phyloP scores from a whole-genome alignment of 2,329 filamentous ascomycete genomes.

The Blastomyces percursus region DNA sequence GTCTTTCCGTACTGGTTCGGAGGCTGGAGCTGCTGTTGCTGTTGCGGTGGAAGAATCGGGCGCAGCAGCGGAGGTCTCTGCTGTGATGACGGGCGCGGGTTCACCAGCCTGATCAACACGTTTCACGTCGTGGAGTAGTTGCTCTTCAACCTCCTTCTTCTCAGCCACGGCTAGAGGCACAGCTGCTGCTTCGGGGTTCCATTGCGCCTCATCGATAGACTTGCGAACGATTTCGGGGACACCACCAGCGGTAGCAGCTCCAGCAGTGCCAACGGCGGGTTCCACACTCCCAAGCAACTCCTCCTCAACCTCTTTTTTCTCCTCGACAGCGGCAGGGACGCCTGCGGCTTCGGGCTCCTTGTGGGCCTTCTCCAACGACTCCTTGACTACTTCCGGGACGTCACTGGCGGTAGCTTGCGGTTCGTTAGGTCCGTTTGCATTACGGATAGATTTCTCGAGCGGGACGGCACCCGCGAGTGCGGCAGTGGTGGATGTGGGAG shows the following conservation, averaged over 20 bases:
- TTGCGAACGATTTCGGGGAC: slow-evolving; percentile 38
- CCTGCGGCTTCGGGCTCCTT: slow-evolving; percentile 34
- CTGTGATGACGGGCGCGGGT: slow-evolving; percentile 30
- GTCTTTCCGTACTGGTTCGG: slow-evolving; percentile 10
- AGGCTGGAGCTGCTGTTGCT: slow-evolving; percentile 8
- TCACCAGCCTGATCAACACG: slow-evolving; percentile 27
- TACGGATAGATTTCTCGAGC: slow-evolving; percentile 22
- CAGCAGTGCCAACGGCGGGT: slow-evolving; percentile 5
- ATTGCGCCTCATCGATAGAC: slow-evolving; percentile 41
- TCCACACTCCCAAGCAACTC: slow-evolving; percentile 12
- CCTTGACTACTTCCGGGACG: slow-evolving; percentile 34
- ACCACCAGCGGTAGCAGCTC: slow-evolving; percentile 8
- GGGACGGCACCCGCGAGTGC: slow-evolving; percentile 36
- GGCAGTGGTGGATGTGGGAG: slow-evolving; percentile 38
- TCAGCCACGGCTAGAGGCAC: slow-evolving; percentile 59
- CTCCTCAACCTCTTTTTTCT: slow-evolving; percentile 33
- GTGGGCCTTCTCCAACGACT: slow-evolving; percentile 42
- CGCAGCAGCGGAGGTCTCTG: slow-evolving; percentile 29
- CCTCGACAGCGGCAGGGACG: slow-evolving; percentile 39
- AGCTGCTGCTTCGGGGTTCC: slow-evolving; percentile 59
- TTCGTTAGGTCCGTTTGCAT: slow-evolving; percentile 24
- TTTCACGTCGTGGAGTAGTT: slow-evolving; percentile 50
- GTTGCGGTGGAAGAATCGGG: slow-evolving; percentile 19
- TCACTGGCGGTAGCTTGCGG: slow-evolving; percentile 34
- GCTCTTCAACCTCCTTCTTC: slow-evolving; percentile 62